These are phyloP conservation scores for Cadophora gregata DNA, from an alignment of 2,329 filamentous ascomycete species.

Conservation along the genomic window DNA sequence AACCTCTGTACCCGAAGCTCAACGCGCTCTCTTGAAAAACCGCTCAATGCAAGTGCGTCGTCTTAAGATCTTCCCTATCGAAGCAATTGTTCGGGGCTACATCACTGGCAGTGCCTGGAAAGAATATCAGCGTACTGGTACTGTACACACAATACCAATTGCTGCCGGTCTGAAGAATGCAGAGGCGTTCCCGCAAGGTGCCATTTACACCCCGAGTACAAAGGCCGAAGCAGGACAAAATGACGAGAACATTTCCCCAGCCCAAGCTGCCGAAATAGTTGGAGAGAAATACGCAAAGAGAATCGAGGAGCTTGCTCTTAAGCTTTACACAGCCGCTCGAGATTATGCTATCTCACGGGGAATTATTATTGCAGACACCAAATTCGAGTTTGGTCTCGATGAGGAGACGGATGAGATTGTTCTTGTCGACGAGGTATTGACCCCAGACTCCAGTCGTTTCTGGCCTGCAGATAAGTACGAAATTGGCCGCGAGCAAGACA, in stretches of 20 bases:
- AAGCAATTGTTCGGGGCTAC: slow-evolving; percentile 76
- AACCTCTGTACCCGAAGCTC: slow-evolving; percentile 48
- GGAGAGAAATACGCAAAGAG: slow-evolving; percentile 63
- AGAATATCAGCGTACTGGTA: slow-evolving; percentile 68
- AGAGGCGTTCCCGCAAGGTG: slow-evolving; percentile 61
- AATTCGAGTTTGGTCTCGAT: slow-evolving; percentile 75
- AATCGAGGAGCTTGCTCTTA: slow-evolving; percentile 63
- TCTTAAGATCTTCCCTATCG: slow-evolving; percentile 68
- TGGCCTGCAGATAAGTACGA: slow-evolving; percentile 79
- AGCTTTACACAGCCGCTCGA: slow-evolving; percentile 63
- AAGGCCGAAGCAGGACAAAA: slow-evolving; percentile 71
- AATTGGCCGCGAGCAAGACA: slow-evolving; percentile 76
- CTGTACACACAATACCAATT: slow-evolving; percentile 68
- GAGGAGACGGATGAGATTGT: slow-evolving; percentile 64
- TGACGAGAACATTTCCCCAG: slow-evolving; percentile 73
- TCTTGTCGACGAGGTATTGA: slow-evolving; percentile 76
- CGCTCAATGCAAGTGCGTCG: slow-evolving; percentile 71
- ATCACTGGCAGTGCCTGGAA: slow-evolving; percentile 76
- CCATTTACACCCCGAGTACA: slow-evolving; percentile 71
- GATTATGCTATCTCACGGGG: slow-evolving; percentile 62
- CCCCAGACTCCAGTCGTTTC: slow-evolving; percentile 84
- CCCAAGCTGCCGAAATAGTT: slow-evolving; percentile 53
- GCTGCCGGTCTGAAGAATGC: slow-evolving; percentile 64
- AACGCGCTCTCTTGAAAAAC: slow-evolving; percentile 38
- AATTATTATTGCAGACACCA: slow-evolving; percentile 77